These are phyloP conservation scores for Venturia carpophila DNA, from an alignment of 2,329 filamentous ascomycete species.

Conservation along the genomic window DNA sequence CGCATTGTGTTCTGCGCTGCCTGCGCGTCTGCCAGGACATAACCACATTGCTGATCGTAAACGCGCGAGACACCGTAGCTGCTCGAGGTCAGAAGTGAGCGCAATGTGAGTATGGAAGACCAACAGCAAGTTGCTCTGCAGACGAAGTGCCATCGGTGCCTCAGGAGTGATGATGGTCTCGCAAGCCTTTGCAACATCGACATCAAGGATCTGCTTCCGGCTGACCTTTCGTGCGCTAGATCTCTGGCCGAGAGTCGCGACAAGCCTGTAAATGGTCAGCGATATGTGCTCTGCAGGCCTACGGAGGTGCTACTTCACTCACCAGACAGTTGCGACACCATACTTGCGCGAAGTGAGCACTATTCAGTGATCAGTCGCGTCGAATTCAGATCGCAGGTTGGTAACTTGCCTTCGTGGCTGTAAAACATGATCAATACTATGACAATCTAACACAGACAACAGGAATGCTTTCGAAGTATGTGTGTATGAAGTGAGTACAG, in stretches of 20 bases:
- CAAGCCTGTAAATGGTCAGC: conserved; percentile 56
- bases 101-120: conserved; percentile 23
- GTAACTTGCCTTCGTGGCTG: conserved; percentile 74
- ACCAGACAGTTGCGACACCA: conserved; percentile 95
- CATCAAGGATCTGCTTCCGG: conserved; percentile 78
- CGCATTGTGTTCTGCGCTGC: conserved; percentile 67
- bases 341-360: conserved; percentile 79
- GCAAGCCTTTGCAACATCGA: conserved; percentile 81
- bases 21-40: conserved; percentile 74
- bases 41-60: conserved; percentile 78
- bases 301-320: conserved; percentile 29
- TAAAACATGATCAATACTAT: conserved; percentile 65
- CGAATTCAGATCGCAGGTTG: not conserved
- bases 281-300: conserved; percentile 9
- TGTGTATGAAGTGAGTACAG: not conserved
- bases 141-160: conserved; percentile 78
- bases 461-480: not conserved
- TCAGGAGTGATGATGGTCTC: conserved; percentile 78
- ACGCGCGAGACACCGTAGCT: conserved; percentile 76
- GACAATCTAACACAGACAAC: conserved; percentile 1
- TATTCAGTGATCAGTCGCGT: conserved; percentile 27
- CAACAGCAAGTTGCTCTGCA: conserved; percentile 81
- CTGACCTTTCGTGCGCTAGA: conserved; percentile 65
- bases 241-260: conserved; percentile 76
- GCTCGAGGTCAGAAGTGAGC: not conserved